Evolutionary conservation across 148 eudicot genomes (phyloP).

Genomic region (Selenicereus undatus): DNA sequence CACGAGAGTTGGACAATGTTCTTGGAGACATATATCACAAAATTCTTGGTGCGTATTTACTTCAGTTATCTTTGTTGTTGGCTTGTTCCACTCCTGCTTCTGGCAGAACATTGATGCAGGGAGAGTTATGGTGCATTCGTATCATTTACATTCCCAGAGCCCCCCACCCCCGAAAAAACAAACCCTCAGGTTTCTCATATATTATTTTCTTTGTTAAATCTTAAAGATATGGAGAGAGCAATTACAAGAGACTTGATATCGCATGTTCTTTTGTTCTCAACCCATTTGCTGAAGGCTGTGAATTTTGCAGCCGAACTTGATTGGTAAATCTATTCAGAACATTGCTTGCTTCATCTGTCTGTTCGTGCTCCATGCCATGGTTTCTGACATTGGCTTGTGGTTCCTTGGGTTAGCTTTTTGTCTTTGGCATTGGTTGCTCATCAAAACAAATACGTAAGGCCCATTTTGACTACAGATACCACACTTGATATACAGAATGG

Average conservation of each 20-base stretch:
- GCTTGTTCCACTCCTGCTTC: neutral
- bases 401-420: conserved; percentile 48
- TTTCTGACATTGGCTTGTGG: conserved; percentile 18
- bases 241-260: conserved; percentile 83
- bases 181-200: neutral
- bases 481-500: conserved; percentile 86
- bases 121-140: neutral
- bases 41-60: conserved; percentile 65
- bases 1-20: conserved; percentile 83
- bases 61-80: conserved; percentile 14
- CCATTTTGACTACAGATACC: conserved; percentile 64
- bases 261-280: conserved; percentile 66
- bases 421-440: conserved; percentile 89
- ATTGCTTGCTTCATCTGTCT: conserved; percentile 13
- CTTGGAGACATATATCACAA: conserved; percentile 97
- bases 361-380: conserved; percentile 2
- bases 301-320: conserved; percentile 95
- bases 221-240: conserved; percentile 96
- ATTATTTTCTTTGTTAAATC: conserved; percentile 13
- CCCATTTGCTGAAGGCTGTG: conserved; percentile 69
- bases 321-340: conserved; percentile 44
- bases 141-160: neutral
- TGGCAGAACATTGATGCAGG: neutral
- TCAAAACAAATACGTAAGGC: conserved; percentile 91
- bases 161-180: neutral